Base-by-base conservation (phyloP, 1,284 basidiomycete species). In the Sporisorium scitamineum region DNA sequence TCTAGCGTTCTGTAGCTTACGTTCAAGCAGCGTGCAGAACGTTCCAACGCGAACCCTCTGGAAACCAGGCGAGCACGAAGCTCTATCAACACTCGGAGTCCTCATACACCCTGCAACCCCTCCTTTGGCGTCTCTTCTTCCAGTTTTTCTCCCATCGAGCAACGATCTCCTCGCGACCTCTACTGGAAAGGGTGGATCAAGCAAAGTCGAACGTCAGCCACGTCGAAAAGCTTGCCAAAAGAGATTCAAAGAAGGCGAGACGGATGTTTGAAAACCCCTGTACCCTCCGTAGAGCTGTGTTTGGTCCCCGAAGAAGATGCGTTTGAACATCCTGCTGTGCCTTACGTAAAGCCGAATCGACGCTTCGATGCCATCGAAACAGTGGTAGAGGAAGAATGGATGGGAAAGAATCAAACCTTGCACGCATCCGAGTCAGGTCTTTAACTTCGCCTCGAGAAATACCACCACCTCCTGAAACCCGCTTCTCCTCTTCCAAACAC, bases 211-310 rank as follows among this genome's bases (percentile, higher is more conserved):
- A 22, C 1, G 44, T 45, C 13, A 11, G 24, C 44, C 22, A 26
- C 11, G 44, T 26, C 14, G 13, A 45, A 26, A 13, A 45, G 22
- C 44, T 22, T 10, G 6, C 22, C 8, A 45, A 11, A 26, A 26
- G 14, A n/a, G 16, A 27, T 6, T 16, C 3, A 16, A 24, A 24
- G 24, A 16, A 47, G 11, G 3, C 16, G 3, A 16, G 13, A 5
- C 7, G 11, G 31, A n/a, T 27, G 8, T 13, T 5, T 8, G 37
- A 34, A 3, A 5, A n/a, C 37, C 18, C 29, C 54, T n/a, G 39
- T n/a, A 48, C 34, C 44, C 56, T 58, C 56, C 56, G 47, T 13
- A 51, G 56, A 58, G 56, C 47, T 41, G 56, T 58, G 56, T 51
- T 39, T 26, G 37, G n/a, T 34, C 34, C 34, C 34, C n/a, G n/a